Base-by-base conservation (phyloP, 805 yeast species). In the Saccharomycopsis guyanensis region DNA sequence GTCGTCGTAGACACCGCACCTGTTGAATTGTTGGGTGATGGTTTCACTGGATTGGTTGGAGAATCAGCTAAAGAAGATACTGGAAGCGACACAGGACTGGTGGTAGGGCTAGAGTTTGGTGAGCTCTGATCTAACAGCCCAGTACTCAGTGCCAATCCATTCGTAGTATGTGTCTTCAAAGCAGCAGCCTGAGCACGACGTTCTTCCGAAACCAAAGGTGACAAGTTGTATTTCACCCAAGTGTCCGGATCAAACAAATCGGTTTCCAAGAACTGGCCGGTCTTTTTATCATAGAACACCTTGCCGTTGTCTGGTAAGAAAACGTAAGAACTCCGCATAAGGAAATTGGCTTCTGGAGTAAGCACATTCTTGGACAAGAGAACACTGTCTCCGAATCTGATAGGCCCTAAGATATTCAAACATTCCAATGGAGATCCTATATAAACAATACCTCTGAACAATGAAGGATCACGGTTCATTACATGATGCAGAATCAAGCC, bases 351-450 rank as follows among this genome's bases (percentile, higher is more conserved):
- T 59, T 86, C 93, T 29, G 82, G 78, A 2, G 95, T 82, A 42
- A 89, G 65, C 31, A 88, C 75, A 52, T 78, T 79, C 51, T 81
- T 84, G 56, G 84, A 81, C 45, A 86, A 69, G 51, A 87, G 62
- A 3, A 89, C 87, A 35, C 81, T 72, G 59, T 89, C 97, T 20
- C 94, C 94, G 54, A 73, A 78, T 54, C 95, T 64, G 2, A 88
- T 63, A 0, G 97, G 96, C 1, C 96, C 96, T 45, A 89, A 62
- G 39, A 87, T 84, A 58, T 86, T 86, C 8, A 88, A 77, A 61
- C 96, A 87, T 57, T 84, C 86, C 19, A 80, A 69, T 2, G 97
- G 97, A 0, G 79, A 73, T 1, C 96, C 97, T 12, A 77, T 91
- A 57, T 87, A 89, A 2, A 89, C 62, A 1, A 89, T 55, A 1